Conservation (phyloP, 495 filamentous ascomycete species). For the Daldinia grandis region DNA sequence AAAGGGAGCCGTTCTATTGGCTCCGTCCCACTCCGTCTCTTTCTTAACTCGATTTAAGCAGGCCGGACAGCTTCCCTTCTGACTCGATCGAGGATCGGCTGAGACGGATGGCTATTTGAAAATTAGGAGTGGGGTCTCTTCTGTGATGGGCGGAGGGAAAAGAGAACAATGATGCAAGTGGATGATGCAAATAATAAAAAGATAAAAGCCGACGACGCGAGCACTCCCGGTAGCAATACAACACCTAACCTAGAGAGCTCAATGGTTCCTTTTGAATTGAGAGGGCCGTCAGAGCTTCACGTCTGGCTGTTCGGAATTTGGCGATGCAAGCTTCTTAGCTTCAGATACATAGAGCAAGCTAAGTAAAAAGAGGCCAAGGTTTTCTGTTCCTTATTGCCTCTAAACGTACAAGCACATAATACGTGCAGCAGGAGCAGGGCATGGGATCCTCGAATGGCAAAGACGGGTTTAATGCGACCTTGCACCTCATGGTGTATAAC, state of each 20-base stretch:
- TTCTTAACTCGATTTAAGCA: conserved; percentile 20
- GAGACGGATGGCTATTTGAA: conserved; percentile 36
- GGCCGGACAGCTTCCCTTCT: conserved; percentile 43
- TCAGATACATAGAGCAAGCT: conserved; percentile 19
- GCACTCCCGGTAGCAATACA: conserved; percentile 22
- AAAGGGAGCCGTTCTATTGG: conserved; percentile 33
- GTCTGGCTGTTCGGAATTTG: conserved; percentile 28
- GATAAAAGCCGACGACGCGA: conserved; percentile 29
- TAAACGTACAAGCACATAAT: conserved; percentile 25
- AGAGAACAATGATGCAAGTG: conserved; percentile 23
- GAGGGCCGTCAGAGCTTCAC: conserved; percentile 30
- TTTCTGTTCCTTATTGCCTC: conserved; percentile 12
- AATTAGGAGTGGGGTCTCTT: conserved; percentile 28
- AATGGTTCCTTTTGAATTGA: conserved; percentile 19
- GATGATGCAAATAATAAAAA: conserved; percentile 27
- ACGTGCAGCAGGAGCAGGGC: conserved; percentile 22
- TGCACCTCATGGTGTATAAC: conserved; percentile 22
- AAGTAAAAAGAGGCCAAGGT: conserved; percentile 12
- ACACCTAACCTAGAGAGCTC: not conserved
- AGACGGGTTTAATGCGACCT: conserved; percentile 27
- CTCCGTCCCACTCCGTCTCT: conserved; percentile 25
- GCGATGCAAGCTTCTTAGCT: conserved; percentile 36
- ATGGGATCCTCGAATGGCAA: conserved; percentile 21
- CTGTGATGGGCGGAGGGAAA: conserved; percentile 17
- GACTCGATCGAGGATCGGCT: conserved; percentile 46